Evolutionary conservation across 495 filamentous ascomycete genomes (phyloP).

Genomic region (Penicillium steckii): DNA sequence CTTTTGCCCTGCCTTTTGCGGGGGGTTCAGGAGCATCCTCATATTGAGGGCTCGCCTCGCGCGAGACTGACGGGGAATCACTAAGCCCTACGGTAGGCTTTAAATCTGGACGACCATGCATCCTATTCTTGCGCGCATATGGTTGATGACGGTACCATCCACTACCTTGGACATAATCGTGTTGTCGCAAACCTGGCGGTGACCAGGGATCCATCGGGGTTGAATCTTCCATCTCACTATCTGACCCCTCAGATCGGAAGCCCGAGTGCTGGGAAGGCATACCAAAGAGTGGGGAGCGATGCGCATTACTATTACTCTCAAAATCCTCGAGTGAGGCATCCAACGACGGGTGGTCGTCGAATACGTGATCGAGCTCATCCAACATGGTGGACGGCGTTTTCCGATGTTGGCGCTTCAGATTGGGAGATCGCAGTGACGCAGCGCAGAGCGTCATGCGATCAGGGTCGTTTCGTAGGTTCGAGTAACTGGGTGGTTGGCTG

Average conservation of each 20-base stretch:
- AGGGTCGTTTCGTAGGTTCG: constrained; percentile 1
- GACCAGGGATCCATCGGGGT: constrained; percentile 50
- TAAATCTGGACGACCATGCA: constrained; percentile 31
- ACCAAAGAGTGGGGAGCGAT: constrained; percentile 53
- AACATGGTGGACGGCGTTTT: constrained; percentile 46
- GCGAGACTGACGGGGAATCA: constrained; percentile 45
- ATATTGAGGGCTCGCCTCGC: constrained; percentile 54
- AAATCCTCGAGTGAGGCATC: constrained; percentile 77
- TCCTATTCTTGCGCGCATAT: constrained; percentile 36
- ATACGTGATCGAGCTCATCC: constrained; percentile 49
- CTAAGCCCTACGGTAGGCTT: constrained; percentile 45
- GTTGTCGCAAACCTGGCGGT: constrained; percentile 57
- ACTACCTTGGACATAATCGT: constrained; percentile 47
- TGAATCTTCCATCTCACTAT: constrained; percentile 41
- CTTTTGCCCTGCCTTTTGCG: constrained; percentile 19
- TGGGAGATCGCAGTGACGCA: constrained; percentile 19
- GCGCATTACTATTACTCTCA: constrained; percentile 55
- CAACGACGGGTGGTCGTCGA: constrained; percentile 68
- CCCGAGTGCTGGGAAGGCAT: constrained; percentile 75
- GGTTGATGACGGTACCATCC: constrained; percentile 63
- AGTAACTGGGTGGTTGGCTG: too few relatives aligned
- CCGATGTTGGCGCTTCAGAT: constrained; percentile 23
- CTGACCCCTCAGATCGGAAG: constrained; percentile 66
- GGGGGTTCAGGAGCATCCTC: constrained; percentile 51
- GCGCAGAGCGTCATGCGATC: constrained; percentile 17